phyloP scores from a whole-genome alignment of 306 rosid species.

The Trifolium repens region DNA sequence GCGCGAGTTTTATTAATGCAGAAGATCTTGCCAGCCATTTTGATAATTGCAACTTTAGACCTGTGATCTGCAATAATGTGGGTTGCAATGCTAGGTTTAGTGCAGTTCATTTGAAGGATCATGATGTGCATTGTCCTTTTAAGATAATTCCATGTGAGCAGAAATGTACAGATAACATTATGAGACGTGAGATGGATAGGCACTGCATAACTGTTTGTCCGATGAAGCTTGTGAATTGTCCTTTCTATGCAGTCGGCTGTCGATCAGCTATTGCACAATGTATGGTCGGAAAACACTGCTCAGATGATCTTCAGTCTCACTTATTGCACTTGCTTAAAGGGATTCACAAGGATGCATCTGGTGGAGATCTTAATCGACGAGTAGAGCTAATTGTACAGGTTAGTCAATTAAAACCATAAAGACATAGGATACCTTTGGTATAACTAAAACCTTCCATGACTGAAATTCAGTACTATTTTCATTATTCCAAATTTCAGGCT shows the following conservation, averaged over 20 bases:
- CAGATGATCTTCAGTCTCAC: slow-evolving; percentile 63
- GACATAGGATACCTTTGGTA: neutral
- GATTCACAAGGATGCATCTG: slow-evolving; percentile 62
- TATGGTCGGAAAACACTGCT: slow-evolving; percentile 63
- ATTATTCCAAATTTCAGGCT: neutral
- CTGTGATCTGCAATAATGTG: slow-evolving; percentile 56
- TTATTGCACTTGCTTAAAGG: slow-evolving; percentile 58
- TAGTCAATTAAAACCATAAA: slow-evolving; percentile 27
- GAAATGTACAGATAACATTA: slow-evolving; percentile 59
- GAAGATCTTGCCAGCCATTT: slow-evolving; percentile 65
- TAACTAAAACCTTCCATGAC: neutral
- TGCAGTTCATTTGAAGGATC: slow-evolving; percentile 60
- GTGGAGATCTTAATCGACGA: slow-evolving; percentile 59
- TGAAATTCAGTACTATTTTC: neutral
- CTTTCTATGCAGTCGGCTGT: slow-evolving; percentile 79
- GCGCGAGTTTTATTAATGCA: slow-evolving; percentile 48
- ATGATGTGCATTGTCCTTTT: slow-evolving; percentile 72
- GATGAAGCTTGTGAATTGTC: slow-evolving; percentile 87
- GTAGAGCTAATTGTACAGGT: slow-evolving; percentile 68
- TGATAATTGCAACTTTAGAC: slow-evolving; percentile 56
- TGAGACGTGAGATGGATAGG: slow-evolving; percentile 89
- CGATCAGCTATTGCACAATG: slow-evolving; percentile 60
- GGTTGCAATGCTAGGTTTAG: slow-evolving; percentile 69
- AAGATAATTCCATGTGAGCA: slow-evolving; percentile 88
- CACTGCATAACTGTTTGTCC: slow-evolving; percentile 89